A percentile compares a stretch with the other conserved stretches of the same genome.
Conservation (phyloP, 805 yeast species). For the Phaffomyces antillensis region DNA sequence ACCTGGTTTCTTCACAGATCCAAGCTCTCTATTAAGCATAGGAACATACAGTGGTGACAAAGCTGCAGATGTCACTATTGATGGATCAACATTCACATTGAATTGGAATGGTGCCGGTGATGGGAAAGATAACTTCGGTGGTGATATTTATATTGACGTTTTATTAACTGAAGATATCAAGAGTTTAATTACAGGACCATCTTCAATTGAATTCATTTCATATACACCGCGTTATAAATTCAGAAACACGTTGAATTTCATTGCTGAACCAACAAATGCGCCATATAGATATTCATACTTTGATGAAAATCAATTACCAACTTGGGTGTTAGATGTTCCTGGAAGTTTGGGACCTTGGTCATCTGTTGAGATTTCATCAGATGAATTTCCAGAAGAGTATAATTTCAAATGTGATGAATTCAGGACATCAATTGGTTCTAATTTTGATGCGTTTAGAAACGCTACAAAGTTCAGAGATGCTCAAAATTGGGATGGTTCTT, state of each 20-base stretch:
- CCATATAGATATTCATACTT: slow-evolving; percentile 5
- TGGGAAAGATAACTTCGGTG: slow-evolving; percentile 1
- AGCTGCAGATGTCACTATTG: neutral
- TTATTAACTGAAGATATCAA: slow-evolving; percentile 1
- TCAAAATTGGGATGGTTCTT: neutral
- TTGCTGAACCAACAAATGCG: slow-evolving; percentile 3
- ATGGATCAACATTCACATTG: neutral
- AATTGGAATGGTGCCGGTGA: slow-evolving; percentile 3
- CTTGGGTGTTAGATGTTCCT: slow-evolving; percentile 9
- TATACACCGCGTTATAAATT: slow-evolving; percentile 5
- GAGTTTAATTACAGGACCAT: slow-evolving; percentile 1
- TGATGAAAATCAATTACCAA: slow-evolving; percentile 1
- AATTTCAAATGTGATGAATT: slow-evolving; percentile 3
- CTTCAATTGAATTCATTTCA: slow-evolving; percentile 1
- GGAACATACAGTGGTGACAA: neutral
- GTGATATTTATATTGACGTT: slow-evolving; percentile 4
- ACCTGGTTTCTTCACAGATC: slow-evolving; percentile 4
- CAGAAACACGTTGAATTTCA: slow-evolving; percentile 1
- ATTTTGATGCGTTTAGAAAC: slow-evolving; percentile 5
- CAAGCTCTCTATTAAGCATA: neutral
- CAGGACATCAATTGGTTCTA: slow-evolving; percentile 2
- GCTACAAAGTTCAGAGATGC: slow-evolving; percentile 1
- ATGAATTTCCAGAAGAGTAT: slow-evolving; percentile 1
- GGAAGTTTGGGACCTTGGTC: slow-evolving; percentile 4
- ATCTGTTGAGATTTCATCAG: neutral